Base-by-base conservation (phyloP, 352 stramenopile genomes). In the Chrysophaeum taylorii region DNA sequence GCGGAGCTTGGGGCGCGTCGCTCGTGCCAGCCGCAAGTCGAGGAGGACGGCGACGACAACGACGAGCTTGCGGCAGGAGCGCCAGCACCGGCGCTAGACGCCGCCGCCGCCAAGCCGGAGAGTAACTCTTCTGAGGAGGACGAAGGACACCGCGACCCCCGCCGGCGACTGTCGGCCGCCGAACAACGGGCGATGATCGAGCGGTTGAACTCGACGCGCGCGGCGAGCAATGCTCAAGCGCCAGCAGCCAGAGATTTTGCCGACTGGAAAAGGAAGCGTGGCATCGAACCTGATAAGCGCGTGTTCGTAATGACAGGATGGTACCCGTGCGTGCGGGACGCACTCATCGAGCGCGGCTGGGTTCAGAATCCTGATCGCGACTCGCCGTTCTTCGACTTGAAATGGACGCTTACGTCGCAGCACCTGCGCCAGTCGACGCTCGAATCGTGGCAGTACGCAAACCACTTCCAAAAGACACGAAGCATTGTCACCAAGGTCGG, bases 291-390 rank as follows among this genome's bases (percentile, higher is more conserved):
- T 7, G 84, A 92, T 39, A 70, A 70, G 39, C 45, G 74, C 61
- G 89, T 96, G 35, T 96, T 96, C 60, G 82, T 78, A 57, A 87
- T 95, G 76, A 95, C 89, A 15, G 89, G 89, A 0, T 93, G 87
- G 84, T 96, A 95, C 69, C 89, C 89, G 0, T 89, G 91, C 64
- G 91, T 96, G 42, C 87, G 88, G 15, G 84, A 92, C 64, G 86
- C 89, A 31, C 78, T 96, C 0, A 79, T 93, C 67, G 82, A 87
- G 42, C 87, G 89, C 35, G 89, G 89, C 9, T 96, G 89, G 89
- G 87, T 84, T 69, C 89, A 81, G 75, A 96, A 96, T 63, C 72
- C 79, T 29, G 88, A 94, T 23, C 80, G 81, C 0, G 76, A 79
- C 2, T 93, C 85, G 0, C 84, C 85, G 38, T 93, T 89, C 73